Evolutionary conservation across 331 rosid genomes (phyloP).

Genomic region (Malus hybrid): DNA sequence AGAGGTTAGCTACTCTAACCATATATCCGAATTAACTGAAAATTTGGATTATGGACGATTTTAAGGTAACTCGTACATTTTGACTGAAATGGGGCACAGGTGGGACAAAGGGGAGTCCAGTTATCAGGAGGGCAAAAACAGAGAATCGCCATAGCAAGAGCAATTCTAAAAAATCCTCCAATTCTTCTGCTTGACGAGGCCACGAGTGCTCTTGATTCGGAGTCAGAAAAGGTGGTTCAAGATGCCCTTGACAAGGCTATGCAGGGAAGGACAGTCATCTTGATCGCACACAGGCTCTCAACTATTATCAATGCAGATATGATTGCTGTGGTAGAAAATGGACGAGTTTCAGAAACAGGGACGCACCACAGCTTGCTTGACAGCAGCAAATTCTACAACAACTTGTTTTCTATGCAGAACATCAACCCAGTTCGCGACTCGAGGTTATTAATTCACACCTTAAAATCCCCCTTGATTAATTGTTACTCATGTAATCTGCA

Average conservation of each 20-base stretch:
- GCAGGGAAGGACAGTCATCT: constrained; percentile 71
- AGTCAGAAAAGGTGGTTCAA: constrained; percentile 79
- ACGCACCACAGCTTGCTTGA: constrained; percentile 65
- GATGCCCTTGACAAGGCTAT: constrained; percentile 78
- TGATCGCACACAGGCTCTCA: constrained; percentile 82
- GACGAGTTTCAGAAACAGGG: constrained; percentile 63
- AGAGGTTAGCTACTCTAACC: constrained; percentile 39
- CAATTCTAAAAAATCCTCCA: constrained; percentile 75
- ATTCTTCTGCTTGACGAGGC: constrained; percentile 90
- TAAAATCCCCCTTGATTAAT: neutral
- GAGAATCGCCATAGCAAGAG: constrained; percentile 88
- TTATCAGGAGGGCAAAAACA: constrained; percentile 93
- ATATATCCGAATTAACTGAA: neutral
- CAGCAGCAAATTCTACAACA: constrained; percentile 49
- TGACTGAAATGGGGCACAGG: constrained; percentile 26
- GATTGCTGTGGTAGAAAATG: constrained; percentile 66
- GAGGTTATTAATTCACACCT: constrained; percentile 35
- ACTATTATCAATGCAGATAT: constrained; percentile 74
- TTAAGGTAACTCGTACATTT: neutral
- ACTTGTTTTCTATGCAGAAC: constrained; percentile 63
- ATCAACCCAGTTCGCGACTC: constrained; percentile 40
- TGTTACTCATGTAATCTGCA: neutral
- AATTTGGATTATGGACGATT: neutral
- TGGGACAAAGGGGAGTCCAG: constrained; percentile 83
- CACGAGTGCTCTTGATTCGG: constrained; percentile 87